Evolutionary conservation across 2,329 filamentous ascomycete genomes (phyloP).

Genomic region (Ilyonectria destructans): DNA sequence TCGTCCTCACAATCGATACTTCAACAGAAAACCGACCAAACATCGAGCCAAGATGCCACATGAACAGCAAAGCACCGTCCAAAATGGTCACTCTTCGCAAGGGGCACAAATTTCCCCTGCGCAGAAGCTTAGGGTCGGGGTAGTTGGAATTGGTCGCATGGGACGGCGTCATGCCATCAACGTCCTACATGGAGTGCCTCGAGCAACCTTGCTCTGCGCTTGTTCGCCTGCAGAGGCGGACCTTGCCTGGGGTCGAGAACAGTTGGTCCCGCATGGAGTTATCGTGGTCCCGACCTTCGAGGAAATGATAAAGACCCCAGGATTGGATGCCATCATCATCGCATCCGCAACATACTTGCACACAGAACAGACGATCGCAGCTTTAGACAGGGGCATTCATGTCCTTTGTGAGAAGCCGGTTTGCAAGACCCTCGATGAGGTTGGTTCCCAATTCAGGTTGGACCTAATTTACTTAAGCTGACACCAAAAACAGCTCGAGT

Average conservation of each 20-base stretch:
- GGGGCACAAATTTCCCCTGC: neutral
- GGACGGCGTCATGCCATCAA: slow-evolving; percentile 22
- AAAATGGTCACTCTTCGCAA: neutral
- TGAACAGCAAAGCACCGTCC: neutral
- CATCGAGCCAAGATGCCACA: neutral
- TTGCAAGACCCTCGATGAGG: slow-evolving; percentile 17
- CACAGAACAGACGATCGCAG: slow-evolving; percentile 5
- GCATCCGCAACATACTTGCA: slow-evolving; percentile 20
- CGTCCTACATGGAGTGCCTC: slow-evolving; percentile 9
- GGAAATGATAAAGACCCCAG: slow-evolving; percentile 22
- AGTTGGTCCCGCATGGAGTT: slow-evolving; percentile 11
- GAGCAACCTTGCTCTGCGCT: slow-evolving; percentile 15
- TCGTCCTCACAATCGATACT: neutral
- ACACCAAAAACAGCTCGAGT: neutral
- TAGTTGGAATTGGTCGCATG: slow-evolving; percentile 27
- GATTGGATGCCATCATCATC: slow-evolving; percentile 22
- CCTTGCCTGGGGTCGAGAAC: slow-evolving; percentile 12
- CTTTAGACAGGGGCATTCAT: slow-evolving; percentile 17
- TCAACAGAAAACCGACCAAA: neutral
- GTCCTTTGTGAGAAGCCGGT: slow-evolving; percentile 25
- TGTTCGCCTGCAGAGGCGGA: slow-evolving; percentile 21
- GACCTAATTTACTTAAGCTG: neutral
- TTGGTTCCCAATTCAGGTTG: neutral
- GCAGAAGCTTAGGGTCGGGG: slow-evolving; percentile 8
- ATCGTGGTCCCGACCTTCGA: slow-evolving; percentile 18